These are phyloP conservation scores for Penicillium egyptiacum DNA, from an alignment of 495 filamentous ascomycete genomes.

Conservation along the genomic window DNA sequence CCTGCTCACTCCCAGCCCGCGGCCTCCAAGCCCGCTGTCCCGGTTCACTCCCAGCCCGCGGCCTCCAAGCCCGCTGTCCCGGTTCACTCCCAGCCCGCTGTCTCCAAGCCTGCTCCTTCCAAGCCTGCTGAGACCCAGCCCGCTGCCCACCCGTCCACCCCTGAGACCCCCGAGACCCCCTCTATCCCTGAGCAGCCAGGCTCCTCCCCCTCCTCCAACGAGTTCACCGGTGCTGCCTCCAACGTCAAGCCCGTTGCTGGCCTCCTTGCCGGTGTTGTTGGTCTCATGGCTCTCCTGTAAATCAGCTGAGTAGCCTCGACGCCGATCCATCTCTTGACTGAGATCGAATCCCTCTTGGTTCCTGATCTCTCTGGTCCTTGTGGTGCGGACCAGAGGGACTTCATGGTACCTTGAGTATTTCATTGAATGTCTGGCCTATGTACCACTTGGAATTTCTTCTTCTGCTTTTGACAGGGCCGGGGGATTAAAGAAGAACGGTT, in stretches of 20 bases:
- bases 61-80: constrained; percentile 1
- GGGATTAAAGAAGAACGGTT: constrained; percentile 13
- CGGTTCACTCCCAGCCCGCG: constrained; percentile 11
- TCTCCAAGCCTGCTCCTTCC: too few species aligned
- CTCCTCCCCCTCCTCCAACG: constrained; percentile 10
- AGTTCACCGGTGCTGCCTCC: constrained; percentile 39
- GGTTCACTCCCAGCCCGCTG: constrained; percentile 11
- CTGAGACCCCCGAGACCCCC: constrained; percentile 3
- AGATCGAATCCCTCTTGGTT: constrained; percentile 2
- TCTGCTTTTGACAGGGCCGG: constrained; percentile 10
- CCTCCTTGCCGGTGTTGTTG: constrained; percentile 41
- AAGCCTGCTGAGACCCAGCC: constrained; percentile 12
- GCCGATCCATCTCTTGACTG: background rate
- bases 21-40: constrained; percentile 6
- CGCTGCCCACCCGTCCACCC: background rate
- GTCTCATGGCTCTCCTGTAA: constrained; percentile 44
- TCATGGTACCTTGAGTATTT: constrained; percentile 5
- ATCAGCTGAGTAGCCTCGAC: constrained; percentile 17
- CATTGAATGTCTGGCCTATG: constrained; percentile 11
- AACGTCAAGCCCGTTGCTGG: constrained; percentile 38
- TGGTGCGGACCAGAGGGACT: constrained; percentile 20
- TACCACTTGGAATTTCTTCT: constrained; percentile 17
- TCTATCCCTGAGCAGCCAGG: constrained; percentile 21
- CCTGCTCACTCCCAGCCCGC: background rate
- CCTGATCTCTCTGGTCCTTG: constrained; percentile 14